A percentile compares a stretch with the other conserved stretches of the same genome.
phyloP scores from a whole-genome alignment of 2,329 filamentous ascomycete genomes.

The Fusarium sublunatum region DNA sequence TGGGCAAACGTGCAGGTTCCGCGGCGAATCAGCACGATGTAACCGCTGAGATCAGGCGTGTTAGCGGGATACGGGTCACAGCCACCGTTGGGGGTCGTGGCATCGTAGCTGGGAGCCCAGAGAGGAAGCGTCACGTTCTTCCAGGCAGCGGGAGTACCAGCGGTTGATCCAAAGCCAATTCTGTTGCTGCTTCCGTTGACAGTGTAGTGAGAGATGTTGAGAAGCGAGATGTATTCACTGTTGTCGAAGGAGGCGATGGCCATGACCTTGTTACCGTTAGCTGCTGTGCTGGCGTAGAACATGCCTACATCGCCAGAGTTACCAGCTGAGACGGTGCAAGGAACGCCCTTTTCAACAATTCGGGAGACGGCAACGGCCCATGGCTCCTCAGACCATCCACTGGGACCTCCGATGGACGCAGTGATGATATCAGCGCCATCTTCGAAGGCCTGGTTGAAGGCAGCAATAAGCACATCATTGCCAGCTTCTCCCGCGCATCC shows the following conservation, averaged over 20 bases:
- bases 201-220: neutral
- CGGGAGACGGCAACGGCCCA: neutral
- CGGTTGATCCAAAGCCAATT: neutral
- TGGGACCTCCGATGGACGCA: slow-evolving; percentile 56
- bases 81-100: neutral
- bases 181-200: neutral
- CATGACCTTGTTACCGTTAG: neutral
- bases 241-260: neutral
- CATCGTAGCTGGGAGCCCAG: neutral
- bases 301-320: neutral
- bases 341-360: slow-evolving; percentile 1
- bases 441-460: slow-evolving; percentile 67
- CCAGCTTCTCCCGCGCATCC: slow-evolving; percentile 18
- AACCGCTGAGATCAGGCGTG: neutral
- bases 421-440: slow-evolving; percentile 66
- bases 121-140: neutral
- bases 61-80: neutral
- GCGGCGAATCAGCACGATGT: neutral
- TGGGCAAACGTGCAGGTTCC: neutral
- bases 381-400: slow-evolving; percentile 1
- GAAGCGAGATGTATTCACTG: neutral
- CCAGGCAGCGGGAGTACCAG: neutral
- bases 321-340: neutral
- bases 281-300: neutral
- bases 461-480: slow-evolving; percentile 66